Evolutionary conservation across 257 asterid species (phyloP).

Genomic region (Forsythia suspensa): DNA sequence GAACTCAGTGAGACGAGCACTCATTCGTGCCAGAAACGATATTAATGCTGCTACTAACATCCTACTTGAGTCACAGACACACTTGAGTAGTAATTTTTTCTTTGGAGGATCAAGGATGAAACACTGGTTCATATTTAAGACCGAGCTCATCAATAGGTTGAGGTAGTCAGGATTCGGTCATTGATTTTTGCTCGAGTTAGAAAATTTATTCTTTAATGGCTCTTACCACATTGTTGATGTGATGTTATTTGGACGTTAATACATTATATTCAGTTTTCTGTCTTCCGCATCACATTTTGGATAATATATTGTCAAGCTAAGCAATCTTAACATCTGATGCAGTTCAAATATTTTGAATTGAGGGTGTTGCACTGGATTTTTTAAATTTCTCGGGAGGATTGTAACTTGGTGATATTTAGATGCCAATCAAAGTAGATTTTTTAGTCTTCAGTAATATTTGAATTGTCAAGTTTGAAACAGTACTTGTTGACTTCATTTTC

Average conservation of each 20-base stretch:
- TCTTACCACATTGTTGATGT: no score
- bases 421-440: neutral
- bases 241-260: no score
- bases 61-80: constrained; percentile 79
- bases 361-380: neutral
- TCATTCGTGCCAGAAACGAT: constrained; percentile 80
- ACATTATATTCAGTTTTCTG: neutral
- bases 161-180: neutral
- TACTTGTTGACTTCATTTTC: neutral
- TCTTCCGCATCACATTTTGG: neutral
- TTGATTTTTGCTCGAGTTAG: neutral
- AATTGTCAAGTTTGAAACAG: neutral
- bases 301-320: neutral
- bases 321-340: neutral
- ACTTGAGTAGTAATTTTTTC: constrained; percentile 9
- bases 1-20: constrained; percentile 90
- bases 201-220: neutral
- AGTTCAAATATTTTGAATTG: neutral
- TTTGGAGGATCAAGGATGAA: neutral
- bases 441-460: neutral
- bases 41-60: constrained; percentile 84
- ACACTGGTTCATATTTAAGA: neutral
- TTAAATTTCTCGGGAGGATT: neutral
- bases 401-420: neutral
- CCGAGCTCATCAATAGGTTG: neutral